Percentiles rank a stretch among this genome's conserved stretches.
Conservation (phyloP, 2,329 filamentous ascomycete species). For the Chaetomium sp. region DNA sequence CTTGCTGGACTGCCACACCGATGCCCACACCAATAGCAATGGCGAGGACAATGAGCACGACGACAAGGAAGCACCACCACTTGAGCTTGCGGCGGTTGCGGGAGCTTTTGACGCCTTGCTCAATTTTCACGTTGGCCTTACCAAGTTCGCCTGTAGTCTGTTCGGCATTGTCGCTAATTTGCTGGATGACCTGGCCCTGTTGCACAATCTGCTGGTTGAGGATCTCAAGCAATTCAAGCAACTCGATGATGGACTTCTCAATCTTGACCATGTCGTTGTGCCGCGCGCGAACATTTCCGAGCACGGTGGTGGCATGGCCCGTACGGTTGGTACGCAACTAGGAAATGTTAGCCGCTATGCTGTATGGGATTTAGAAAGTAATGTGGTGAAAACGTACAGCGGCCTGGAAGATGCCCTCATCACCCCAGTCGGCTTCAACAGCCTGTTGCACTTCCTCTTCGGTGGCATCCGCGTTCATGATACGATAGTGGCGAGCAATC, state of each 20-base stretch:
- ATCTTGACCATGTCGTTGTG: constrained; percentile 80
- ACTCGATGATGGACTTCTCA: constrained; percentile 65
- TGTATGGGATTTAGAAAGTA: no score
- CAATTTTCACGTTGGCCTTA: constrained; percentile 62
- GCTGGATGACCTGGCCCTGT: constrained; percentile 58
- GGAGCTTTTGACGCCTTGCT: constrained; percentile 61
- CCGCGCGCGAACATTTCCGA: constrained; percentile 72
- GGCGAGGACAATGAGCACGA: constrained; percentile 50
- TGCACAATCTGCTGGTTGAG: constrained; percentile 67
- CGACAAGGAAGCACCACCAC: constrained; percentile 68
- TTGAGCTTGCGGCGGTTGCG: constrained; percentile 66
- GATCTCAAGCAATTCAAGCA: constrained; percentile 65
- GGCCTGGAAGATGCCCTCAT: constrained; percentile 75
- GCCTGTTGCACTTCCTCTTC: constrained; percentile 66
- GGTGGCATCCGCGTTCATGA: constrained; percentile 74
- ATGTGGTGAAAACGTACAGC: constrained; percentile 51
- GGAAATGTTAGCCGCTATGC: neutral
- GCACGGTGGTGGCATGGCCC: constrained; percentile 64
- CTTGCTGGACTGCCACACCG: no score
- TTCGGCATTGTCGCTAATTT: constrained; percentile 59
- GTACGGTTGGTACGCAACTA: constrained; percentile 70
- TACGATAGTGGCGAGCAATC: constrained; percentile 72
- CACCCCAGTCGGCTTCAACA: constrained; percentile 63
- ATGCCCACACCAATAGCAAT: constrained; percentile 50
- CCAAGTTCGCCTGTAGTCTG: constrained; percentile 61